phyloP scores from a whole-genome alignment of 1,284 basidiomycete genomes.

The Ceratobasidium papillatum region DNA sequence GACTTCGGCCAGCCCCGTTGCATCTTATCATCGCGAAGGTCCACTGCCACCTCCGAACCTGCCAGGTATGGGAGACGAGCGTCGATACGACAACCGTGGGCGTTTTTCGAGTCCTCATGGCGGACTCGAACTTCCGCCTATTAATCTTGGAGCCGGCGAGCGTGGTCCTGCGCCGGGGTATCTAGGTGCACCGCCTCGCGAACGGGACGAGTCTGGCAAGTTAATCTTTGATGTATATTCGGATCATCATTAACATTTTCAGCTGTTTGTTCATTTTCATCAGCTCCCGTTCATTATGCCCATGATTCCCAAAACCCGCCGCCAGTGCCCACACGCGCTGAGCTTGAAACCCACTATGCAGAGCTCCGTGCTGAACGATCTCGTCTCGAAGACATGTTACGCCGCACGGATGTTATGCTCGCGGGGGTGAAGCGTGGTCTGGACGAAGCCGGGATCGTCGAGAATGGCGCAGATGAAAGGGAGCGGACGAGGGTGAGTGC shows the following conservation, averaged over 20 bases:
- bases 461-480: constrained; percentile 33
- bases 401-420: constrained; percentile 76
- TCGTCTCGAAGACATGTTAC: constrained; percentile 72
- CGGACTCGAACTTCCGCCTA: constrained; percentile 36
- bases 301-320: constrained; percentile 58
- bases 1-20: constrained; percentile 12
- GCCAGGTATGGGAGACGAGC: constrained; percentile 38
- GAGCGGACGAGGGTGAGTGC: constrained; percentile 38
- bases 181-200: constrained; percentile 39
- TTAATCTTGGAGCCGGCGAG: constrained; percentile 34
- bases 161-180: constrained; percentile 33
- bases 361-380: constrained; percentile 68
- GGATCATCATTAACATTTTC: constrained; percentile 41
- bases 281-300: constrained; percentile 41
- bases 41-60: constrained; percentile 27
- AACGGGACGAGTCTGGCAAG: constrained; percentile 36
- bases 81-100: constrained; percentile 34
- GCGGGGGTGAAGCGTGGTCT: constrained; percentile 71
- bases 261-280: constrained; percentile 21
- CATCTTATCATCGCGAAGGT: constrained; percentile 35
- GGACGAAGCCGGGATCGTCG: constrained; percentile 59
- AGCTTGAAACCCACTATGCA: constrained; percentile 73
- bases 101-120: constrained; percentile 39
- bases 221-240: constrained; percentile 44
- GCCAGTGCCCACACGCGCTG: constrained; percentile 60